phyloP scores from a whole-genome alignment of 2,329 filamentous ascomycete genomes.

The Colletotrichum spaethianum region DNA sequence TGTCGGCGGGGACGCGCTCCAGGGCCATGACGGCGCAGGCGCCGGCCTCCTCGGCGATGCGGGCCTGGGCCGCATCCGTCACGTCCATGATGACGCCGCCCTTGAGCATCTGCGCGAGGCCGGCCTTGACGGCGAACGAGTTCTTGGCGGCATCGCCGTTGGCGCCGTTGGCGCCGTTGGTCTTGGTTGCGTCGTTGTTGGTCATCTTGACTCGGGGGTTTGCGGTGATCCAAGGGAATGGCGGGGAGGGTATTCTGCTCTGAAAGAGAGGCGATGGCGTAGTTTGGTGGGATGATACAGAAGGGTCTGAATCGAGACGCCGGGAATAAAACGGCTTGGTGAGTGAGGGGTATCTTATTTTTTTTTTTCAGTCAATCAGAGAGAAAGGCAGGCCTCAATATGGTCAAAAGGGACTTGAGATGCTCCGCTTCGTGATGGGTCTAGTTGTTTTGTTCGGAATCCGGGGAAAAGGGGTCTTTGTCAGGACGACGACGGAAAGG shows the following conservation, averaged over 20 bases:
- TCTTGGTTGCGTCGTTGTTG: constrained; percentile 19
- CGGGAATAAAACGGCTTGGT: constrained; percentile 34
- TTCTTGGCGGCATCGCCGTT: constrained; percentile 50
- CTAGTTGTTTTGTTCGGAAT: constrained; percentile 9
- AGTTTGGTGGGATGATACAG: background rate
- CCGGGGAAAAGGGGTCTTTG: constrained; percentile 24
- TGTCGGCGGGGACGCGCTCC: constrained; percentile 97
- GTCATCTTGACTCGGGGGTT: constrained; percentile 14
- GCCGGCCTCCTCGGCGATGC: constrained; percentile 97
- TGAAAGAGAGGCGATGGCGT: background rate
- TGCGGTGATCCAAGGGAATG: no score
- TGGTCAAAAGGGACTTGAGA: constrained; percentile 1
- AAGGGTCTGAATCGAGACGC: constrained; percentile 1
- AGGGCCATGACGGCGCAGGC: constrained; percentile 98
- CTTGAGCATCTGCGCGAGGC: constrained; percentile 97
- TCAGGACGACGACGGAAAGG: background rate
- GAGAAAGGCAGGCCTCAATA: constrained; percentile 14
- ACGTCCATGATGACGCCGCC: constrained; percentile 99
- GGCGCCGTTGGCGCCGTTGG: constrained; percentile 44
- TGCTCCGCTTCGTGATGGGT: constrained; percentile 38
- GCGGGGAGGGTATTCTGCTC: background rate
- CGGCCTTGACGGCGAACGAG: constrained; percentile 92
- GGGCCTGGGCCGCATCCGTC: constrained; percentile 91
- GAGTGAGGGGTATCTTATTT: constrained; percentile 17
- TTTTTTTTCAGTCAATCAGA: constrained; percentile 29